Percentiles rank a stretch among this genome's conserved stretches.
Evolutionary conservation across 164 flowering plant species (phyloP).

Genomic region (Berberis vulgaris): DNA sequence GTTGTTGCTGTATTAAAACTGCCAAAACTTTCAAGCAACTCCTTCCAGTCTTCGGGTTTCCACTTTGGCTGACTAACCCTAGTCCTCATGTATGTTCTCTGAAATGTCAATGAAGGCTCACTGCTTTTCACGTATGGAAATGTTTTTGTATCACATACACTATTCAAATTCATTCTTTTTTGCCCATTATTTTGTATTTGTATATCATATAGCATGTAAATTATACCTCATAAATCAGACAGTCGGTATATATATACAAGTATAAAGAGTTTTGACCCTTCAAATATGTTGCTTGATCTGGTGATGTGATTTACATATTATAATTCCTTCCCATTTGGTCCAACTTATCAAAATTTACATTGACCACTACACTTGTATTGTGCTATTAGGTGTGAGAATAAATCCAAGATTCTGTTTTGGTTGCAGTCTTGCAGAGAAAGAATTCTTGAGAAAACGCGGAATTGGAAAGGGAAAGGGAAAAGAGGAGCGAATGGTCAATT

Average conservation of each 20-base stretch:
- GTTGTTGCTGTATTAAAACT: slow-evolving; percentile 53
- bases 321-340: too few species aligned
- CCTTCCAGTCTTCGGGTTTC: slow-evolving; percentile 62
- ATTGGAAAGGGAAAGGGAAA: too few species aligned
- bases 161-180: slow-evolving; percentile 32
- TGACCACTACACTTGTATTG: too few species aligned
- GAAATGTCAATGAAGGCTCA: slow-evolving; percentile 1
- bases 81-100: slow-evolving; percentile 12
- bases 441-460: too few species aligned
- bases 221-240: slow-evolving; percentile 3
- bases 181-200: neutral
- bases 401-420: too few species aligned
- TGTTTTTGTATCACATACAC: slow-evolving; percentile 6
- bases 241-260: neutral
- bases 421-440: too few species aligned
- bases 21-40: slow-evolving; percentile 53
- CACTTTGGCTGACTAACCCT: slow-evolving; percentile 56
- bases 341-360: too few species aligned
- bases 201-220: slow-evolving; percentile 4
- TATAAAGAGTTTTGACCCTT: neutral
- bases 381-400: too few species aligned
- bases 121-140: neutral
- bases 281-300: too few species aligned
- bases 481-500: too few species aligned
- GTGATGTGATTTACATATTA: too few species aligned